Conservation (phyloP, 768 basidiomycete genomes). For the Panus rudis region DNA sequence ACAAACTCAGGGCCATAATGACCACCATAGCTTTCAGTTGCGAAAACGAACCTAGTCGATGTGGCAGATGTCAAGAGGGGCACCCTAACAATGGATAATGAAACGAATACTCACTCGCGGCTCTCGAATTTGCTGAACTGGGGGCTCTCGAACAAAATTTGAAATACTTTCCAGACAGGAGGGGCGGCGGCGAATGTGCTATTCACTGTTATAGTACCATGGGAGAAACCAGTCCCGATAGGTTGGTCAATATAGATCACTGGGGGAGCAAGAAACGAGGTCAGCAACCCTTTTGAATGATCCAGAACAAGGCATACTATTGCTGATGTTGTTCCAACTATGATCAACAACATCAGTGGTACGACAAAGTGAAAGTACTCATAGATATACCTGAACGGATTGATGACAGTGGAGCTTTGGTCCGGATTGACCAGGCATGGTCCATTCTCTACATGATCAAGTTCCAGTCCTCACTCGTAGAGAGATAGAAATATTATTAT, state of each 20-base stretch:
- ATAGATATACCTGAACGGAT: constrained; percentile 47
- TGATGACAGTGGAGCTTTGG: constrained; percentile 42
- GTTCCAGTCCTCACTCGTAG: too few relatives aligned
- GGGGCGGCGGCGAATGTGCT: constrained; percentile 50
- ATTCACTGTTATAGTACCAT: constrained; percentile 50
- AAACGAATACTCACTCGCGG: constrained; percentile 37
- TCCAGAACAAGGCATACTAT: constrained; percentile 35
- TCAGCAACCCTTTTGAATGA: neutral
- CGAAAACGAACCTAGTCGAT: constrained; percentile 45
- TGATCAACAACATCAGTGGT: neutral
- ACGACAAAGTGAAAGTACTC: neutral
- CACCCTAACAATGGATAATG: neutral
- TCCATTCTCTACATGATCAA: constrained; percentile 41
- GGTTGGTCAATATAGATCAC: constrained; percentile 71
- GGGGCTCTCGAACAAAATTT: constrained; percentile 51
- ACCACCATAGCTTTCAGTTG: constrained; percentile 64
- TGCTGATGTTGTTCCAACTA: constrained; percentile 66
- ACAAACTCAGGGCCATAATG: constrained; percentile 63
- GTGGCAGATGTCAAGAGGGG: neutral
- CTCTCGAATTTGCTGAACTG: constrained; percentile 44
- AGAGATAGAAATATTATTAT: neutral
- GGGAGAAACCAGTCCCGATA: constrained; percentile 60
- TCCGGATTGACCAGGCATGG: constrained; percentile 57
- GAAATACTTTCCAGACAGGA: constrained; percentile 56
- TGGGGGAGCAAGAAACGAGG: constrained; percentile 17